Evolutionary conservation across 768 basidiomycete species (phyloP).

Genomic region (Boletus sensibilis): DNA sequence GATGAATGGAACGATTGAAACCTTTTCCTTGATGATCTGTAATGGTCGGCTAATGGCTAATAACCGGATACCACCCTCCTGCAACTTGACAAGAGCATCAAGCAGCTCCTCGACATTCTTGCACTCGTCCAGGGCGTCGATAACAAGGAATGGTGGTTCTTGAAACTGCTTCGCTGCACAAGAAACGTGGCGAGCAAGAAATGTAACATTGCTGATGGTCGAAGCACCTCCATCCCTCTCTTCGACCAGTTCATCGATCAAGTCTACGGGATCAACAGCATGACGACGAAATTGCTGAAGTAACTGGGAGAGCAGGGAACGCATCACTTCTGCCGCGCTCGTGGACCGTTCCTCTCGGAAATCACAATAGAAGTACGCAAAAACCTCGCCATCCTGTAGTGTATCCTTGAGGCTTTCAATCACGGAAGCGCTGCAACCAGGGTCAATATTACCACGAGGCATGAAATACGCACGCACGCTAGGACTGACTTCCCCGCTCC

Average conservation of each 20-base stretch:
- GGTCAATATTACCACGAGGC: not conserved
- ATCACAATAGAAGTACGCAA: not conserved
- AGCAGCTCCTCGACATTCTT: slow-evolving; percentile 1
- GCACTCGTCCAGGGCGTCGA: slow-evolving; percentile 18
- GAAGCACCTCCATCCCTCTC: not conserved
- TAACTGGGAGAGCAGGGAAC: not conserved
- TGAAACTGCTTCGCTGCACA: not conserved
- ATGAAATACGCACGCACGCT: not conserved
- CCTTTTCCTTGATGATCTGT: slow-evolving; percentile 2
- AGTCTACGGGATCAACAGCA: not conserved
- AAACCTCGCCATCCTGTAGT: not conserved
- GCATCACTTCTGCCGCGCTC: not conserved
- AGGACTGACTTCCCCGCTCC: not conserved
- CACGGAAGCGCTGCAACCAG: not conserved
- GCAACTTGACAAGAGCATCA: not conserved
- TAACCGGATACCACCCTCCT: not conserved
- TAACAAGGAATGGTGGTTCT: not conserved
- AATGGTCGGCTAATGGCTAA: slow-evolving; percentile 8
- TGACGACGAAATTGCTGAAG: not conserved
- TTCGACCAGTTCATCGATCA: not conserved
- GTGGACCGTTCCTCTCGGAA: not conserved
- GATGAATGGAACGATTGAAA: not conserved
- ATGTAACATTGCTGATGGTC: not conserved
- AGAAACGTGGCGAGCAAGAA: not conserved
- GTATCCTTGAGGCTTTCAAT: not conserved